Evolutionary conservation across 352 stramenopile species (phyloP).

Genomic region (Phytophthora cryptogea): DNA sequence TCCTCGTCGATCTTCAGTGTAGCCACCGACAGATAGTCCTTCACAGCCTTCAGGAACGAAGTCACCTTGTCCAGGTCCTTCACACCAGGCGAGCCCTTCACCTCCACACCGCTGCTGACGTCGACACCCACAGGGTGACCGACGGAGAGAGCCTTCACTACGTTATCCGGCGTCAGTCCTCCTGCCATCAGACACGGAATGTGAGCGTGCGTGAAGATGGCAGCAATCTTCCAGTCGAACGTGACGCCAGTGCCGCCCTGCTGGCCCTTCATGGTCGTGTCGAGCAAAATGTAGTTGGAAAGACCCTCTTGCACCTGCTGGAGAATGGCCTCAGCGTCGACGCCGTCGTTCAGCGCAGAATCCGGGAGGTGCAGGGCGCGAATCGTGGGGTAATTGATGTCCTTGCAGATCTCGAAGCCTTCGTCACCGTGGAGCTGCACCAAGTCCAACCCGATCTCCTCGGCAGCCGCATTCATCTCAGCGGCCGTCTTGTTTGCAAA

Average conservation of each 20-base stretch:
- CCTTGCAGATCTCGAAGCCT: slow-evolving; percentile 86
- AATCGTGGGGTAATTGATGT: slow-evolving; percentile 90
- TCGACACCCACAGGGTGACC: slow-evolving; percentile 93
- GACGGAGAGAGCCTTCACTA: slow-evolving; percentile 86
- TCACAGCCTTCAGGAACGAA: slow-evolving; percentile 66
- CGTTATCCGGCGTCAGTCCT: slow-evolving; percentile 94
- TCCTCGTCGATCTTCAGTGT: slow-evolving; percentile 72
- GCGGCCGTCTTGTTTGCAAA: slow-evolving; percentile 95
- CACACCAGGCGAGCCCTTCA: slow-evolving; percentile 64
- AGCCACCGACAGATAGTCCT: slow-evolving; percentile 62
- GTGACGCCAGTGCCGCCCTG: slow-evolving; percentile 92
- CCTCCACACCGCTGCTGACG: slow-evolving; percentile 96
- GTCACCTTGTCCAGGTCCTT: slow-evolving; percentile 69
- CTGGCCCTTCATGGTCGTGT: slow-evolving; percentile 96
- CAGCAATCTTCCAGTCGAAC: slow-evolving; percentile 97
- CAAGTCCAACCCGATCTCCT: slow-evolving; percentile 94
- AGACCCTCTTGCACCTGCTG: slow-evolving; percentile 64
- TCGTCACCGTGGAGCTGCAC: slow-evolving; percentile 98
- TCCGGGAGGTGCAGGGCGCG: slow-evolving; percentile 94
- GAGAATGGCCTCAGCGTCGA: slow-evolving; percentile 76
- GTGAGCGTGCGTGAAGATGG: slow-evolving; percentile 87
- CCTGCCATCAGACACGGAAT: slow-evolving; percentile 97
- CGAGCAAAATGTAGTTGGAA: slow-evolving; percentile 93
- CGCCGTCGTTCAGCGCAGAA: slow-evolving; percentile 64
- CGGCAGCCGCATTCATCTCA: slow-evolving; percentile 91